A percentile compares a stretch with the other conserved stretches of the same genome.
These are phyloP conservation scores for Pseudogymnoascus destructans DNA, from an alignment of 2,329 filamentous ascomycete species.

Conservation along the genomic window DNA sequence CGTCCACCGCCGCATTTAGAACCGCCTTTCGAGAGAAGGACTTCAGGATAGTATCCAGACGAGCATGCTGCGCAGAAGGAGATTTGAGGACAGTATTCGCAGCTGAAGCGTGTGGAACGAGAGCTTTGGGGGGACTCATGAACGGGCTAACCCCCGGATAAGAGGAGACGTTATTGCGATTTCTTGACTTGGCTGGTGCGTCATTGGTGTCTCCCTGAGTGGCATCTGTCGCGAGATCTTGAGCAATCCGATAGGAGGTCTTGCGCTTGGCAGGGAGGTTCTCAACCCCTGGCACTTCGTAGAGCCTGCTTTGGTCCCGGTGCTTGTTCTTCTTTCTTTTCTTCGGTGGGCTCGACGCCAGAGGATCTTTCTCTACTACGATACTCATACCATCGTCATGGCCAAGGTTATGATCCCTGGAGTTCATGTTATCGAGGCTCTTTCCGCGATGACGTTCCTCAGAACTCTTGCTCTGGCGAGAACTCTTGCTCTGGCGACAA, in stretches of 20 bases:
- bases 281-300: neutral
- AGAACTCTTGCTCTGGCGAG: neutral
- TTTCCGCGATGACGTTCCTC: neutral
- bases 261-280: neutral
- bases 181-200: slow-evolving; percentile 21
- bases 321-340: neutral
- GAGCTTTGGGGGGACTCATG: neutral
- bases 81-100: neutral
- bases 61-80: neutral
- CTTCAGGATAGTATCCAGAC: neutral
- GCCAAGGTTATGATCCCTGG: neutral
- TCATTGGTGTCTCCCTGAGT: slow-evolving; percentile 21
- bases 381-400: neutral
- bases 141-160: neutral
- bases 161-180: slow-evolving; percentile 7
- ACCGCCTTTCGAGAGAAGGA: neutral
- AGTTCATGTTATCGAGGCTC: neutral
- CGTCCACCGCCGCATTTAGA: neutral
- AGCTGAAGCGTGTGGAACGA: neutral
- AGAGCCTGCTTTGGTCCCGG: neutral
- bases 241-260: neutral
- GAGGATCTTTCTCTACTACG: neutral
- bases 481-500: neutral
- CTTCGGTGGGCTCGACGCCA: neutral
- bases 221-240: slow-evolving; percentile 13